A percentile compares a stretch with the other conserved stretches of the same genome.
Conservation (phyloP, 306 rosid genomes). For the Prosopis cineraria region DNA sequence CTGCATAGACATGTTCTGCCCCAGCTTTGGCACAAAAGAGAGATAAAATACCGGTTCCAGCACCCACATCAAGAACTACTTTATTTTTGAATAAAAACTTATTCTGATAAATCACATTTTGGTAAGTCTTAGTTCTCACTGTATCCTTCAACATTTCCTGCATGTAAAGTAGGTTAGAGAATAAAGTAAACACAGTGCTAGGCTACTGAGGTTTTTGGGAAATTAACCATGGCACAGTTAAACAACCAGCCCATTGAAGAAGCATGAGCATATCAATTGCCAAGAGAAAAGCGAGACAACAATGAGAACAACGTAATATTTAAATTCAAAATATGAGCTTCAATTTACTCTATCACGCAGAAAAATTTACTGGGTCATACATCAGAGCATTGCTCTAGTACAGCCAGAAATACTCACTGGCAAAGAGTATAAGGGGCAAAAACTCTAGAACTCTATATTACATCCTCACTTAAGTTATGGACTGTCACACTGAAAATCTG, state of each 20-base stretch:
- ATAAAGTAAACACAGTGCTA: not conserved
- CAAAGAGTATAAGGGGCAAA: not conserved
- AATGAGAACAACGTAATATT: not conserved
- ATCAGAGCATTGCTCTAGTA: not conserved
- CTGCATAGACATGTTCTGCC: constrained; percentile 94
- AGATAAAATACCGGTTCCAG: constrained; percentile 97
- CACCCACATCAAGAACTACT: constrained; percentile 98
- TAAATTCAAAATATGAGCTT: constrained; percentile 5
- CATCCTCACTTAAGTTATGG: not conserved
- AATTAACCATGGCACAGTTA: not conserved
- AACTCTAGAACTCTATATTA: not conserved
- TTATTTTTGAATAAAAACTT: constrained; percentile 79
- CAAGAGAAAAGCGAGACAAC: not conserved
- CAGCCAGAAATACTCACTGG: not conserved
- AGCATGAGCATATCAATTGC: not conserved
- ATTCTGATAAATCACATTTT: constrained; percentile 94
- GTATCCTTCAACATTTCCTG: constrained; percentile 99
- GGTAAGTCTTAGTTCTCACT: constrained; percentile 93
- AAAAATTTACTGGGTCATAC: not conserved
- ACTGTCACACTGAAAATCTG: not conserved
- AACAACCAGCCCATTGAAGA: not conserved
- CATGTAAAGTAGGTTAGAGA: constrained; percentile 31
- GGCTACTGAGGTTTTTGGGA: not conserved
- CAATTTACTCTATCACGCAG: not conserved
- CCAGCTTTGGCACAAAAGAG: constrained; percentile 97